Evolutionary conservation across 306 rosid genomes (phyloP).

Genomic region (Dalbergia oliveri): DNA sequence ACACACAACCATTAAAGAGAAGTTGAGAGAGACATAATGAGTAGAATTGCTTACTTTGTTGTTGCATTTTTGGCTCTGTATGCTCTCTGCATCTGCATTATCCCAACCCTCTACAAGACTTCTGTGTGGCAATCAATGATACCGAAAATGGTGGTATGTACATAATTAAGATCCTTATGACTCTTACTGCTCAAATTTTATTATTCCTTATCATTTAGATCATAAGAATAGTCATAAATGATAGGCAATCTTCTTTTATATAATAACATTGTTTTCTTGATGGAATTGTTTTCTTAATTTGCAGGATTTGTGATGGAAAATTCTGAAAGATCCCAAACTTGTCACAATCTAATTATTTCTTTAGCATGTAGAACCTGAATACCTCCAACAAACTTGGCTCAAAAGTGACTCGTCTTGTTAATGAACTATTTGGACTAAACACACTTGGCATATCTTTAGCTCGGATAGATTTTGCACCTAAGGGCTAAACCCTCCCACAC

Average conservation of each 20-base stretch:
- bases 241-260: background rate
- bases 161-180: background rate
- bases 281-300: background rate
- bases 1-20: background rate
- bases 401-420: conserved; percentile 16
- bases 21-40: background rate
- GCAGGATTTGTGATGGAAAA: background rate
- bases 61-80: conserved; percentile 10
- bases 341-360: background rate
- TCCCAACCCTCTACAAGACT: conserved; percentile 27
- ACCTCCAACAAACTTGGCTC: background rate
- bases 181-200: background rate
- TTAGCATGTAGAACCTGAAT: background rate
- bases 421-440: no score
- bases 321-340: background rate
- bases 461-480: no score
- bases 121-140: conserved; percentile 4
- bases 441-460: no score
- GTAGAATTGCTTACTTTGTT: background rate
- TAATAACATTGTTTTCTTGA: background rate
- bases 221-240: no score
- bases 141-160: conserved; percentile 16
- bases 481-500: no score
- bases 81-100: conserved; percentile 10
- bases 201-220: no score